A percentile compares a stretch with the other conserved stretches of the same genome.
Evolutionary conservation across 2,329 filamentous ascomycete species (phyloP).

Genomic region (Claviceps purpurea): DNA sequence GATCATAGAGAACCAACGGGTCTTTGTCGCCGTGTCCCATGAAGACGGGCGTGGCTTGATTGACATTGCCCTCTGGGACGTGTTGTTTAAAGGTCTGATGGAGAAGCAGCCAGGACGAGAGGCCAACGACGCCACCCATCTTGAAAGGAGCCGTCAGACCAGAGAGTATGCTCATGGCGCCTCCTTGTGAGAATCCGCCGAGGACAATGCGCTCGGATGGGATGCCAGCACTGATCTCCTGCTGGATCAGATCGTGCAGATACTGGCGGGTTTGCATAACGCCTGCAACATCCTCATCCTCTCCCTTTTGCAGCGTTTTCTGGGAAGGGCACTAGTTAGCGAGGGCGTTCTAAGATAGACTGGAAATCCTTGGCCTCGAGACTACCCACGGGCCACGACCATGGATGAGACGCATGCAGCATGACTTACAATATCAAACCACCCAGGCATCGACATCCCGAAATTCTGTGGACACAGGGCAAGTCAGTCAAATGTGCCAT

Average conservation of each 20-base stretch:
- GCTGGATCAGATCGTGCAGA: conserved; percentile 63
- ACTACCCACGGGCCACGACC: background rate
- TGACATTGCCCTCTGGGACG: conserved; percentile 25
- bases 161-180: conserved; percentile 68
- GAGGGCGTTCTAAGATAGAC: background rate
- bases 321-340: conserved; percentile 6
- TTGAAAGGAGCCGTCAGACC: conserved; percentile 59
- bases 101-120: conserved; percentile 73
- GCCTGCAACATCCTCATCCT: conserved; percentile 54
- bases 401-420: background rate
- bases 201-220: conserved; percentile 69
- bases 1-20: conserved; percentile 53
- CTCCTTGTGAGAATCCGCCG: conserved; percentile 74
- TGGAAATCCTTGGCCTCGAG: background rate
- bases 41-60: conserved; percentile 67
- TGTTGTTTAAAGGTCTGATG: conserved; percentile 27
- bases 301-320: conserved; percentile 20
- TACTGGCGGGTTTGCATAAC: conserved; percentile 47
- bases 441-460: conserved; percentile 72
- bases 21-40: conserved; percentile 81
- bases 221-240: conserved; percentile 69
- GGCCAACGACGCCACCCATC: conserved; percentile 69
- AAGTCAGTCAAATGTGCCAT: background rate
- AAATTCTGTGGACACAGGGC: conserved; percentile 40
- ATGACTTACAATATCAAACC: conserved; percentile 61